Evolutionary conservation across 2,329 filamentous ascomycete species (phyloP), one percentile per base, ranked within the genome.

Genomic region (Proliferodiscus dingleyae): DNA sequence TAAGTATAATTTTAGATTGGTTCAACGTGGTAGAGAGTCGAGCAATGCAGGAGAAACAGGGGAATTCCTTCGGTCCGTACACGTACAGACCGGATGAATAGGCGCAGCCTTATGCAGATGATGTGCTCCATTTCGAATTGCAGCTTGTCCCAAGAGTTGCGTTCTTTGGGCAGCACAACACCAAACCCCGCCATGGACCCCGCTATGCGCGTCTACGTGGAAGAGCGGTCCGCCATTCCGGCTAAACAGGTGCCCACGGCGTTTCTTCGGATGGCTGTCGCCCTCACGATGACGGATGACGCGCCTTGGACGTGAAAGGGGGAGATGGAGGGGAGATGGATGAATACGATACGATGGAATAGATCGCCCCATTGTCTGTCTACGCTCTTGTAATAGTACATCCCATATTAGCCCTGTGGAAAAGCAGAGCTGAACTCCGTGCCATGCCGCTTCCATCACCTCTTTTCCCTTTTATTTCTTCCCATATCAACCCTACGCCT

Each of bases 1-100:
- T 37, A 33, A 38, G 34, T 39, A 47, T n/a, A n/a, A n/a, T n/a
- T 16, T 42, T 28, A 47, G 13, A 28, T 47, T 40, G 24, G 24
- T 41, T n/a, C n/a, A 30, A 21, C 18, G 21, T 28, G 15, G 2
- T 22, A 26, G 22, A 19, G 30, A 28, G 11, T 22, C 3, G 9
- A 43, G 13, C 28, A 28, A 29, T 40, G 38, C 45, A n/a, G 11
- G 9, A 45, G 11, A 44, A 42, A 42, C n/a, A 19, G 29, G 24
- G 34, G 33, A 41, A 7, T 26, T 49, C 46, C 6, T 26, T 56
- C 58, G 56, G 56, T 50, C 55, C 57, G 53, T 52, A 45, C 46
- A 47, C n/a, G n/a, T n/a, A n/a, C 24, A 6, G 30, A 54, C 57
- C 56, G 56, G 46, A 49, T 44, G 46, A 46, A 47, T 47, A 34